Evolutionary conservation across 768 basidiomycete species (phyloP), one percentile per base, ranked within the genome.

Genomic region (Auriscalpium orientale): DNA sequence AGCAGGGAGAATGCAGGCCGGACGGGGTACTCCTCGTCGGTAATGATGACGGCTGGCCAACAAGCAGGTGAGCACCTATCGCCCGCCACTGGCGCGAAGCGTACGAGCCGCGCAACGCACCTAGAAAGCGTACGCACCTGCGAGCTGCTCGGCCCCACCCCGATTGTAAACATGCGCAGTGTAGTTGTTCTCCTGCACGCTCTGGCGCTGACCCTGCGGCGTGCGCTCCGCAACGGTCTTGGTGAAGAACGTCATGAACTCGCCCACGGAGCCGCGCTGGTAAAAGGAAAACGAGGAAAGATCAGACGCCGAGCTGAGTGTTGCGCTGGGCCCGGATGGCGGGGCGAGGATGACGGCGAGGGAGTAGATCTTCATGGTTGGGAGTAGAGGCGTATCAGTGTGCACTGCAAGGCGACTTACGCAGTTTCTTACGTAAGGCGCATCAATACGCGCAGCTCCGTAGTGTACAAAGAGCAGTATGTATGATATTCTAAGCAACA

Each of bases 1-100:
- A 99, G 76, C 44, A 99, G 79, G 16, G 95, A 97, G 76, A 98
- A 99, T 1, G 94, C 95, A 6, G 95, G 91, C 56, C 97, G 85
- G 54, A 93, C 89, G 53, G 95, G 97, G 71, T 99, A 99, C 69
- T 98, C 97, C 49, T 89, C 79, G 73, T 98, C 95, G 18, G 94
- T 88, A 64, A 98, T 89, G 63, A 98, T 84, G 54, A 98, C 89
- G 57, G 82, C 94, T 95, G 66, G 28, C 28, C 28, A 28, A 28
- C 28, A 28, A 7, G 28, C 28, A 28, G 28, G 22, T 54, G 50
- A 55, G 46, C 40, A 28, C 55, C 10, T 20, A 49, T 1, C 18
- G 46, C 44, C 34, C 51, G 49, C 50, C 43, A 58, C 50, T 13
- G 35, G 56, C 49, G 35, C 56, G 43, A 40, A 48, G 56, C 16